These are phyloP conservation scores for Austroboletus eburneus DNA, from an alignment of 768 basidiomycete species.

Conservation along the genomic window DNA sequence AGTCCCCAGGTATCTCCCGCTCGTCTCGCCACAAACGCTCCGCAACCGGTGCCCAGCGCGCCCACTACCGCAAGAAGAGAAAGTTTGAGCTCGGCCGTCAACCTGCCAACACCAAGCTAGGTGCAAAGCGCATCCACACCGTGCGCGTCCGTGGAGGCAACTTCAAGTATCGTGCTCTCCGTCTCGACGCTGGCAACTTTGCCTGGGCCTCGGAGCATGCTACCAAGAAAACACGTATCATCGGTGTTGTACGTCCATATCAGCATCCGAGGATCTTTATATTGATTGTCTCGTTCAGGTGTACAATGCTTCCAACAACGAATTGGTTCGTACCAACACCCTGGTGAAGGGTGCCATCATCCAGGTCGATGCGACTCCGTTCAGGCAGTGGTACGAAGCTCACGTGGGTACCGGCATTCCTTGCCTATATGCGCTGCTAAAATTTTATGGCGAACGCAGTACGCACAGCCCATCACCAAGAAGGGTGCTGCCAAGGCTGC, in stretches of 20 bases:
- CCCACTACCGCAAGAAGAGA: constrained; percentile 99
- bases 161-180: constrained; percentile 91
- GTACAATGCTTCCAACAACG: constrained; percentile 99
- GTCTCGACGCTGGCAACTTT: constrained; percentile 96
- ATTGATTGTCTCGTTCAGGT: constrained; percentile 45
- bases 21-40: constrained; percentile 97
- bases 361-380: constrained; percentile 96
- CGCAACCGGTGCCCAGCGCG: constrained; percentile 85
- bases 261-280: constrained; percentile 6
- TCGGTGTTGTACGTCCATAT: constrained; percentile 76
- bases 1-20: constrained; percentile 85
- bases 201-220: constrained; percentile 96
- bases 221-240: constrained; percentile 94
- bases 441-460: constrained; percentile 44
- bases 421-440: constrained; percentile 2
- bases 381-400: constrained; percentile 99
- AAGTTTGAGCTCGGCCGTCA: constrained; percentile 99
- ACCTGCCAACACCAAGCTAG: constrained; percentile 95
- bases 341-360: constrained; percentile 96
- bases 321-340: constrained; percentile 99
- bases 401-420: constrained; percentile 60
- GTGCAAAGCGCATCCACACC: constrained; percentile 89
- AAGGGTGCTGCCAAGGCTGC: constrained; percentile 61
- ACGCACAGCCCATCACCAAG: constrained; percentile 93
- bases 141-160: constrained; percentile 97